phyloP scores from a whole-genome alignment of 208 protist genomes.

The Acanthamoeba royreba region DNA sequence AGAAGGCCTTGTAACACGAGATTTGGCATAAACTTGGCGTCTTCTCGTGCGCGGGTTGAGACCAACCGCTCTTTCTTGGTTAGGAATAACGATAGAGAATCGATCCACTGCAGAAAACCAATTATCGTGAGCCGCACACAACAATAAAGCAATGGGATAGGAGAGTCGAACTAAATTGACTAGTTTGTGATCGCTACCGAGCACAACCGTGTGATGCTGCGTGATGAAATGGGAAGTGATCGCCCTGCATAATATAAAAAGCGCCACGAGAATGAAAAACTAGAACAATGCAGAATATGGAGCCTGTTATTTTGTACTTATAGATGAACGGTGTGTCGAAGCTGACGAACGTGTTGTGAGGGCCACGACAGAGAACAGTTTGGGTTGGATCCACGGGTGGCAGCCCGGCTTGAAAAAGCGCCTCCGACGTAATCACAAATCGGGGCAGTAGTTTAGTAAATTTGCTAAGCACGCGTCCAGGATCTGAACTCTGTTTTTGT shows the following conservation, averaged over 20 bases:
- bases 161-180: not conserved
- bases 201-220: slow-evolving; percentile 14
- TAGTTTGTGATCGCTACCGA: not conserved
- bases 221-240: slow-evolving; percentile 45
- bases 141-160: not conserved
- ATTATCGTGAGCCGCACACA: not conserved
- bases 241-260: not conserved
- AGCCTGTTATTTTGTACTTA: not conserved
- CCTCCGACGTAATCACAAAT: not conserved
- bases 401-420: not conserved
- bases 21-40: not conserved
- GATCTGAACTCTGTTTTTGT: not conserved
- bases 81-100: slow-evolving; percentile 36
- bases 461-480: not conserved
- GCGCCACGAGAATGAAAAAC: too few relatives aligned
- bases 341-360: not conserved
- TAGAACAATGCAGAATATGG: too few relatives aligned
- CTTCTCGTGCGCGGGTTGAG: not conserved
- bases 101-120: not conserved
- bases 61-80: not conserved
- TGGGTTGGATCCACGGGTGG: not conserved
- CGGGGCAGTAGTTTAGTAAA: not conserved
- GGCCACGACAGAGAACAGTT: not conserved
- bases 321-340: not conserved
- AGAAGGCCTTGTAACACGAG: slow-evolving; percentile 40